Conservation (phyloP, 2,329 filamentous ascomycete species). For the Cercospora sp. region DNA sequence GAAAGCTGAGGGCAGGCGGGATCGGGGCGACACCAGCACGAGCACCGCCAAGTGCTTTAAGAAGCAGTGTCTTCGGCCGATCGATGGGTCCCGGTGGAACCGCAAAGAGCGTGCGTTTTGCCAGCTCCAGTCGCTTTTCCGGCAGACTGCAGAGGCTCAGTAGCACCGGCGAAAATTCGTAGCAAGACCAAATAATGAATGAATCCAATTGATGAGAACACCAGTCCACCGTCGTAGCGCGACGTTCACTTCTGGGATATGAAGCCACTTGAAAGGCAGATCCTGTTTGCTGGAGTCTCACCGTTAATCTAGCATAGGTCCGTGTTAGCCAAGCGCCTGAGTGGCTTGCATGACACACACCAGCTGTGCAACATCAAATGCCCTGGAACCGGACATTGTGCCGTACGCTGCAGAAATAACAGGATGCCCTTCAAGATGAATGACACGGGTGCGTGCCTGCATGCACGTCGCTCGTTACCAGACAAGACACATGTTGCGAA, state of each 20-base stretch:
- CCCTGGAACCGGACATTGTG: constrained; percentile 1
- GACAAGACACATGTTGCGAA: neutral
- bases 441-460: neutral
- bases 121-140: constrained; percentile 24
- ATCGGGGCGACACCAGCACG: constrained; percentile 23
- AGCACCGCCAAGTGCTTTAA: constrained; percentile 27
- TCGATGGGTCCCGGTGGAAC: constrained; percentile 25
- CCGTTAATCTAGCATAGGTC: neutral
- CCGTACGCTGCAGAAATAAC: neutral
- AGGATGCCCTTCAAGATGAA: neutral
- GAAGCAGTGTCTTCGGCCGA: constrained; percentile 24
- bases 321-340: neutral
- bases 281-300: neutral
- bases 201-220: neutral
- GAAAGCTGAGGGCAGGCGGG: constrained; percentile 41
- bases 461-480: constrained; percentile 7
- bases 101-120: constrained; percentile 32
- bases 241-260: neutral
- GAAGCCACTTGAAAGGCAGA: neutral
- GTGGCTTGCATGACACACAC: constrained; percentile 10
- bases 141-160: constrained; percentile 16
- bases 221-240: neutral
- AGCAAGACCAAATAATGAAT: neutral
- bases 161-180: constrained; percentile 19
- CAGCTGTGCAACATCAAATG: constrained; percentile 6